A percentile compares a stretch with the other conserved stretches of the same genome.
Evolutionary conservation across 805 yeast species (phyloP).

Genomic region (Cyberlindnera misumaiensis): DNA sequence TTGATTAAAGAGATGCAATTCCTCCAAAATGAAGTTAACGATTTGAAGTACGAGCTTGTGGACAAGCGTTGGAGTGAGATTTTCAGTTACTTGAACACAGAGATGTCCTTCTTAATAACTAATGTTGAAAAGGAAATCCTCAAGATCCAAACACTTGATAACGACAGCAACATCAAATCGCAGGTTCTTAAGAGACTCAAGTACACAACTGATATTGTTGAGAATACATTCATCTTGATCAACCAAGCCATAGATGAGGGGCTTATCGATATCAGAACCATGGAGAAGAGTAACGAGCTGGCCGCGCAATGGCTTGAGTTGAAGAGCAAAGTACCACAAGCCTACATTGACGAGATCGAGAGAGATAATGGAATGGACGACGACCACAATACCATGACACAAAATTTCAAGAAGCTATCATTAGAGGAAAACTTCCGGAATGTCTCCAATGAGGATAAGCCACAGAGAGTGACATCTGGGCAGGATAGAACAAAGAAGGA

Average conservation of each 20-base stretch:
- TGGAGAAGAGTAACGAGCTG: constrained; percentile 28
- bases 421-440: constrained; percentile 11
- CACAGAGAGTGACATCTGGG: constrained; percentile 1
- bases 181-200: constrained; percentile 28
- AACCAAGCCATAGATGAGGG: constrained; percentile 36
- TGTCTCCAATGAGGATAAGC: constrained; percentile 6
- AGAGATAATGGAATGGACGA: constrained; percentile 3
- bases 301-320: constrained; percentile 29
- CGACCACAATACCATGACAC: constrained; percentile 4
- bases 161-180: constrained; percentile 12
- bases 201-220: constrained; percentile 33
- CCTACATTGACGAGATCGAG: constrained; percentile 16
- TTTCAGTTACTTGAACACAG: constrained; percentile 40
- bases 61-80: constrained; percentile 52
- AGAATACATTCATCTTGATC: constrained; percentile 32
- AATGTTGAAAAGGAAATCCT: constrained; percentile 22
- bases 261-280: constrained; percentile 30
- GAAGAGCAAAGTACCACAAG: constrained; percentile 17
- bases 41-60: constrained; percentile 39
- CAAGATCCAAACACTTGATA: constrained; percentile 20
- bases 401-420: constrained; percentile 18
- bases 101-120: constrained; percentile 26
- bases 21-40: constrained; percentile 33
- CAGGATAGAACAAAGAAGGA: constrained; percentile 14
- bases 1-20: constrained; percentile 35